A percentile compares a stretch with the other conserved stretches of the same genome.
These are phyloP conservation scores for Eimeria mitis DNA, from an alignment of 169 alveolate genomes.

Conservation along the genomic window DNA sequence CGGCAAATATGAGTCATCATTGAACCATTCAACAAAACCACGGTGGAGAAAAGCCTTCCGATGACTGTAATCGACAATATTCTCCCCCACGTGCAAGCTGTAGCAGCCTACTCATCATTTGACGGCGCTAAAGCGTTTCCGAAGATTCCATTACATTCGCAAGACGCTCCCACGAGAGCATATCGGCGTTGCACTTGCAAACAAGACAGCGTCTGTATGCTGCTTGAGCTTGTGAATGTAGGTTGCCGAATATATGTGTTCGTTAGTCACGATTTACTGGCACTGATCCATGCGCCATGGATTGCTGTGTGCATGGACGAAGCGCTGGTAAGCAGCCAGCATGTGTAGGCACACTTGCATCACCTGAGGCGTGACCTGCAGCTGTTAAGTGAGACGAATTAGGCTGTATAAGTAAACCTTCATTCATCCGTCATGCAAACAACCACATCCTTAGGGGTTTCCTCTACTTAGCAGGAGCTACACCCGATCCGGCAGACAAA, in stretches of 20 bases:
- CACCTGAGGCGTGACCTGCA: background rate
- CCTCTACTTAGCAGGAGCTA: background rate
- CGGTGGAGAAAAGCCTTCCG: background rate
- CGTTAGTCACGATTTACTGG: background rate
- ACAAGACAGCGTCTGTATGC: background rate
- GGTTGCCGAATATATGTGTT: background rate
- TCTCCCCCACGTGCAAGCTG: background rate
- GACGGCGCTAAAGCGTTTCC: background rate
- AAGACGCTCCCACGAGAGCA: background rate
- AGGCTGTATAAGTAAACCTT: background rate
- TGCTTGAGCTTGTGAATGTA: background rate
- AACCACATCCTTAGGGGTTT: background rate
- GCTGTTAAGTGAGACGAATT: background rate
- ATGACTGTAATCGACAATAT: background rate
- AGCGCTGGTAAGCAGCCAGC: background rate
- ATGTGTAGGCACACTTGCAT: background rate
- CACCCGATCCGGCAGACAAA: background rate
- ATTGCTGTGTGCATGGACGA: background rate
- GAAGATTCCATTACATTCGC: background rate
- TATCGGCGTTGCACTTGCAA: background rate
- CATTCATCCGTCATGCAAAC: background rate
- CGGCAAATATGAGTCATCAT: background rate
- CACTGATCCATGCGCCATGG: background rate
- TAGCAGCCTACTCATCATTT: background rate
- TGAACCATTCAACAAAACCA: background rate